These are phyloP conservation scores for Arctostaphylos glauca DNA, from an alignment of 148 eudicot species.

Conservation along the genomic window DNA sequence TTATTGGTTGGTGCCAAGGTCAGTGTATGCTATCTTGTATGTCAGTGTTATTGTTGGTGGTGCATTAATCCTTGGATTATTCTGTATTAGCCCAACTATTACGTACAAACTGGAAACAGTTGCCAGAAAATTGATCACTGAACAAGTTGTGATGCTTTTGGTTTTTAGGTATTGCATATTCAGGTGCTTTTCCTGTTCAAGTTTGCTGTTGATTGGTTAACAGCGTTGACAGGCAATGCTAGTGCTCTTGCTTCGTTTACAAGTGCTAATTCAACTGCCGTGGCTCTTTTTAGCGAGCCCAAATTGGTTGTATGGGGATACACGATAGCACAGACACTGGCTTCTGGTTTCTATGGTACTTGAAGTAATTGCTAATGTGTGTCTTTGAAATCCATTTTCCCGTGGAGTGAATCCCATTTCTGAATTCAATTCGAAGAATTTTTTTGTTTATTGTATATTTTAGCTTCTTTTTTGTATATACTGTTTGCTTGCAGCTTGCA, in stretches of 20 bases:
- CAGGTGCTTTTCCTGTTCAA: slow-evolving; percentile 94
- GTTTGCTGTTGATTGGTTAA: slow-evolving; percentile 90
- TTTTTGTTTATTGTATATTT: slow-evolving; percentile 1
- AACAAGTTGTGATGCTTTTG: slow-evolving; percentile 18
- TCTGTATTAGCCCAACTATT: slow-evolving; percentile 5
- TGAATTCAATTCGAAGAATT: background rate
- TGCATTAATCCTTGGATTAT: background rate
- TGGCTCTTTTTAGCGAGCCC: slow-evolving; percentile 87
- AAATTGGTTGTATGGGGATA: slow-evolving; percentile 80
- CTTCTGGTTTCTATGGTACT: slow-evolving; percentile 86
- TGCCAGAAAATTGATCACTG: background rate
- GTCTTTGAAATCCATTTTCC: background rate
- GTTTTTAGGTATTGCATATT: slow-evolving; percentile 78
- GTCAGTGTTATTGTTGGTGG: background rate
- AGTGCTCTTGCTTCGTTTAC: slow-evolving; percentile 73
- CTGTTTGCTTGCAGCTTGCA: background rate
- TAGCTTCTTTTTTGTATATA: background rate
- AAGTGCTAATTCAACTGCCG: slow-evolving; percentile 61
- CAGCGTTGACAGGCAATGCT: slow-evolving; percentile 78
- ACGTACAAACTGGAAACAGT: background rate
- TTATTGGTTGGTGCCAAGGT: slow-evolving; percentile 93
- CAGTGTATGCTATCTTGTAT: background rate
- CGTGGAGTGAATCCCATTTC: background rate
- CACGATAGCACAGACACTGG: slow-evolving; percentile 81
- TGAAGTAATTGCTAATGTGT: slow-evolving; percentile 24